Percentiles rank a stretch among this genome's conserved stretches.
Evolutionary conservation across 768 basidiomycete species (phyloP).

Genomic region (Candolleomyces eurysporus): DNA sequence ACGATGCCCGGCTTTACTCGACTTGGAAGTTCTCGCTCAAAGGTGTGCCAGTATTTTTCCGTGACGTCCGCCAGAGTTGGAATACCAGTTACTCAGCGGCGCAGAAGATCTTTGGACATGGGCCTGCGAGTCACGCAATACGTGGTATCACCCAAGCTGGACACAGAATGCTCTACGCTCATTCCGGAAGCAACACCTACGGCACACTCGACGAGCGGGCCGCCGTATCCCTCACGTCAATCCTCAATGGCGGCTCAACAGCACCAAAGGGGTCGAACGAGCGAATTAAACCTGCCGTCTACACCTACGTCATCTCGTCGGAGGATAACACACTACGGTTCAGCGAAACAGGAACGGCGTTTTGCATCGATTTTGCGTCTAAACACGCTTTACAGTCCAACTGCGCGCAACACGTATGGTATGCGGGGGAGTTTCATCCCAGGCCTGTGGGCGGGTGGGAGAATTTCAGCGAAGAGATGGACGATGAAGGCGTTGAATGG

Average conservation of each 20-base stretch:
- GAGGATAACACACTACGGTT: conserved; percentile 79
- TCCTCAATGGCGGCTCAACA: conserved; percentile 18
- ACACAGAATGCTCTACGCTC: conserved; percentile 73
- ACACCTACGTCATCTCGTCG: conserved; percentile 79
- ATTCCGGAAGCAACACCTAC: conserved; percentile 60
- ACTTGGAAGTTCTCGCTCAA: conserved; percentile 78
- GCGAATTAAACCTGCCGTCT: conserved; percentile 77
- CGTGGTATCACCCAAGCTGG: conserved; percentile 69
- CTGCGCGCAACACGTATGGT: conserved; percentile 63
- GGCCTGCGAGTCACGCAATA: conserved; percentile 59
- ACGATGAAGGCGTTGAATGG: conserved; percentile 63
- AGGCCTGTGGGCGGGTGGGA: conserved; percentile 69
- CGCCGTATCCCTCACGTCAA: not conserved
- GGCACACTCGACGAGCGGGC: conserved; percentile 33
- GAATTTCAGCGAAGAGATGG: conserved; percentile 51
- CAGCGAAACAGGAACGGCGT: conserved; percentile 84
- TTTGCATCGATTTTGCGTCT: conserved; percentile 83
- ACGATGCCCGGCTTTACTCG: conserved; percentile 64
- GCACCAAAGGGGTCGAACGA: conserved; percentile 13
- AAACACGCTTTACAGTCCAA: conserved; percentile 86
- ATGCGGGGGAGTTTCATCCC: conserved; percentile 79
- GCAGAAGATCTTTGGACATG: conserved; percentile 61
- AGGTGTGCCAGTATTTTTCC: conserved; percentile 58
- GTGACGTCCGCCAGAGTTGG: conserved; percentile 63
- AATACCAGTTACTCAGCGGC: conserved; percentile 66